Conservation (phyloP, 2,329 filamentous ascomycete genomes). For the Penicillium oxalicum region DNA sequence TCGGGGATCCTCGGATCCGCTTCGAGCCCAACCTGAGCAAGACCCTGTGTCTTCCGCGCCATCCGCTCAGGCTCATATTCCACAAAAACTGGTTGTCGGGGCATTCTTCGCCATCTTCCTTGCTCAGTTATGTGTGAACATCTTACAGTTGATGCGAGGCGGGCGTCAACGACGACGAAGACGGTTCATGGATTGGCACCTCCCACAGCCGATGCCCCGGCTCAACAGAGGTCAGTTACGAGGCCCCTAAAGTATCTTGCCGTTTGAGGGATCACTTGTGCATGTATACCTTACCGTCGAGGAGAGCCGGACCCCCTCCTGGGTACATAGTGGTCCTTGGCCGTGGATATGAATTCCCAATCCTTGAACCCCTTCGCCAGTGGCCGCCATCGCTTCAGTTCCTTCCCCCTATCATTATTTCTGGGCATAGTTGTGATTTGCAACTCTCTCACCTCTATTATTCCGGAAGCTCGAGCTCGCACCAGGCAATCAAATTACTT, state of each 20-base stretch:
- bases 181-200: conserved; percentile 17
- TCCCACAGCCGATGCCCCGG: conserved; percentile 19
- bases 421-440: too few relatives aligned
- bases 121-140: conserved; percentile 26
- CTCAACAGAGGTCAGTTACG: conserved; percentile 5
- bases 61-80: conserved; percentile 21
- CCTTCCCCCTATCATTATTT: too few relatives aligned
- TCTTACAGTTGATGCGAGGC: conserved; percentile 22
- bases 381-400: too few relatives aligned
- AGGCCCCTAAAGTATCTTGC: neutral
- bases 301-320: too few relatives aligned
- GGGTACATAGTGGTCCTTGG: too few relatives aligned
- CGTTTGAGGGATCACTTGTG: too few relatives aligned
- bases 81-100: conserved; percentile 30
- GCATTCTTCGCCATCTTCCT: conserved; percentile 28
- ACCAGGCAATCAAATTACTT: too few relatives aligned
- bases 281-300: too few relatives aligned
- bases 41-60: neutral
- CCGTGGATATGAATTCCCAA: too few relatives aligned
- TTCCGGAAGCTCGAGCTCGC: too few relatives aligned
- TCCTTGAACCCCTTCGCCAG: too few relatives aligned
- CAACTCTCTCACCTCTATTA: too few relatives aligned
- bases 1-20: conserved; percentile 5
- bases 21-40: conserved; percentile 3
- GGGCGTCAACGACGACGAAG: conserved; percentile 21